Evolutionary conservation across 1,284 basidiomycete genomes (phyloP).

Genomic region (Meripilus lineatus): DNA sequence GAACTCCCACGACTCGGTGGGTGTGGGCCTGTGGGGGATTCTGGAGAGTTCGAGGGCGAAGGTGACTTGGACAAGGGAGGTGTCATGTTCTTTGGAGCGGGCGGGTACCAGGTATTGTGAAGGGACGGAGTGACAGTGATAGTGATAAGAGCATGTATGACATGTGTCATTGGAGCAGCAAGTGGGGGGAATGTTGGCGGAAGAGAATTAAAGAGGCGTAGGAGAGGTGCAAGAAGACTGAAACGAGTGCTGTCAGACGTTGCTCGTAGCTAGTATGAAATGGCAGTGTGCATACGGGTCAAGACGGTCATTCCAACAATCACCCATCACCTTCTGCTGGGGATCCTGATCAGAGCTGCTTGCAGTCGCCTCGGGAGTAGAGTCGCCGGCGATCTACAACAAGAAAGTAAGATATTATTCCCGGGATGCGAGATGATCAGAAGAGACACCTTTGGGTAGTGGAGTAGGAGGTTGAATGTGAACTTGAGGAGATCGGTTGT

Average conservation of each 20-base stretch:
- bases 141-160: conserved; percentile 69
- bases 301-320: conserved; percentile 65
- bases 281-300: conserved; percentile 48
- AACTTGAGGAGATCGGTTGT: conserved; percentile 75
- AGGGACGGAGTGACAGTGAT: conserved; percentile 59
- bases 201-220: conserved; percentile 58
- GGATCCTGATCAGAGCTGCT: conserved; percentile 16
- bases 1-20: conserved; percentile 18
- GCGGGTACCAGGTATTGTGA: conserved; percentile 46
- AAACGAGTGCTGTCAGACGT: too few species aligned
- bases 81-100: conserved; percentile 5
- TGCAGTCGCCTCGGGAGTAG: conserved; percentile 2
- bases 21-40: conserved; percentile 17
- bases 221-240: conserved; percentile 55
- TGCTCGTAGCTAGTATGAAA: background rate
- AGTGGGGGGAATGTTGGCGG: conserved; percentile 61
- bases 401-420: conserved; percentile 20
- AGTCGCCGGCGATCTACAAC: conserved; percentile 33
- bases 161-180: conserved; percentile 62
- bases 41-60: conserved; percentile 17
- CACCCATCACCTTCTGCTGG: conserved; percentile 42
- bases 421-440: background rate
- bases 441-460: conserved; percentile 53
- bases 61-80: conserved; percentile 8
- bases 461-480: conserved; percentile 68